phyloP scores from a whole-genome alignment of 805 yeast species.

The Candida broadrunensis region DNA sequence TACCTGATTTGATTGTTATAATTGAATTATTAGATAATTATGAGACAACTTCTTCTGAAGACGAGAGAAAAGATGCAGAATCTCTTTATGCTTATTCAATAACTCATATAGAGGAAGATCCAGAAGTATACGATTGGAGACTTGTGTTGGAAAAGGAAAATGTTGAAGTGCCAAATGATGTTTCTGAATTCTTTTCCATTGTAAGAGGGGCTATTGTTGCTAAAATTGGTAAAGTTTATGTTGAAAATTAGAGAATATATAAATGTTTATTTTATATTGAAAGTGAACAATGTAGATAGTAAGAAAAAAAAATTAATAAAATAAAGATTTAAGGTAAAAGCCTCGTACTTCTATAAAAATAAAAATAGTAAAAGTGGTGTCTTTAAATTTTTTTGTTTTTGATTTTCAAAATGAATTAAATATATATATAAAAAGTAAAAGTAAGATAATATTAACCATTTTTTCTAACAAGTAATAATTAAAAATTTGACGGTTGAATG shows the following conservation, averaged over 20 bases:
- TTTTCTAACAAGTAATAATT: too few species aligned
- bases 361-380: too few species aligned
- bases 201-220: slow-evolving; percentile 31
- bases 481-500: neutral
- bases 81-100: slow-evolving; percentile 29
- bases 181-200: slow-evolving; percentile 19
- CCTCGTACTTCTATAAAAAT: neutral
- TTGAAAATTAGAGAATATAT: slow-evolving; percentile 10
- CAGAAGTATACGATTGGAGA: slow-evolving; percentile 37
- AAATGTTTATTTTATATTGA: neutral
- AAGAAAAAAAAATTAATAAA: neutral
- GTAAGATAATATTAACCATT: neutral
- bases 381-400: neutral
- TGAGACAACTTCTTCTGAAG: slow-evolving; percentile 20
- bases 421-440: neutral
- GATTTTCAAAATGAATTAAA: neutral
- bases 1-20: slow-evolving; percentile 31
- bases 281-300: neutral
- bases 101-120: slow-evolving; percentile 15
- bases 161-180: slow-evolving; percentile 20
- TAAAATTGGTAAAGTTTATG: slow-evolving; percentile 34
- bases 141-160: slow-evolving; percentile 13
- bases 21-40: slow-evolving; percentile 39
- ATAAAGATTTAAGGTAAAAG: neutral
- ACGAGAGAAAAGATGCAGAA: slow-evolving; percentile 26